Conservation (phyloP, 164 flowering plant genomes). For the Malania oleifera region DNA sequence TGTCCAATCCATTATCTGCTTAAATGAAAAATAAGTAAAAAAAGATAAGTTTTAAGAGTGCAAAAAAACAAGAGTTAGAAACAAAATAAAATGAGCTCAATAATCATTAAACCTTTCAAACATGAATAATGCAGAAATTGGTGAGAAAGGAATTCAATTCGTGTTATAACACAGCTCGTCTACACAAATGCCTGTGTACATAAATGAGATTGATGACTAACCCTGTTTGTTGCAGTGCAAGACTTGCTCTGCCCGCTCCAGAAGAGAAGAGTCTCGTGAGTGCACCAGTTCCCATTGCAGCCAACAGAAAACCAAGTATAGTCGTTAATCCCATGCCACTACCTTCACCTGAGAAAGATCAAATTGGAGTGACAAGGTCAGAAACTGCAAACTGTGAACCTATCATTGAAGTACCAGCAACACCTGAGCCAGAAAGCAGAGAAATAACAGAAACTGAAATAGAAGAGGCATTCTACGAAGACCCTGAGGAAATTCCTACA, state of each 20-base stretch:
- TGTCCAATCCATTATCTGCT: no score
- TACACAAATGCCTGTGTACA: no score
- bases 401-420: conserved; percentile 38
- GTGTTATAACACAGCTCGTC: no score
- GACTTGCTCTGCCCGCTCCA: conserved; percentile 87
- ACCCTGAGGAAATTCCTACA: conserved; percentile 34
- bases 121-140: no score
- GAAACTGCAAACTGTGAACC: conserved; percentile 33
- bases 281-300: conserved; percentile 25
- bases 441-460: conserved; percentile 26
- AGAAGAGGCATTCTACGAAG: conserved; percentile 29
- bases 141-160: no score
- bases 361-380: conserved; percentile 9
- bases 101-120: no score
- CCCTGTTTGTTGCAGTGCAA: conserved; percentile 56
- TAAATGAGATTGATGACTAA: conserved; percentile 3
- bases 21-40: no score
- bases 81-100: no score
- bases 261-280: conserved; percentile 64
- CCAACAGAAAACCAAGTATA: conserved; percentile 19
- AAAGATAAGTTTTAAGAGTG: no score
- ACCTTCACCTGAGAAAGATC: conserved; percentile 25
- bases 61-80: no score
- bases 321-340: conserved; percentile 20
- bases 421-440: conserved; percentile 23